These are phyloP conservation scores for Hyphopichia burtonii DNA, from an alignment of 1,139 yeast genomes.

Conservation along the genomic window DNA sequence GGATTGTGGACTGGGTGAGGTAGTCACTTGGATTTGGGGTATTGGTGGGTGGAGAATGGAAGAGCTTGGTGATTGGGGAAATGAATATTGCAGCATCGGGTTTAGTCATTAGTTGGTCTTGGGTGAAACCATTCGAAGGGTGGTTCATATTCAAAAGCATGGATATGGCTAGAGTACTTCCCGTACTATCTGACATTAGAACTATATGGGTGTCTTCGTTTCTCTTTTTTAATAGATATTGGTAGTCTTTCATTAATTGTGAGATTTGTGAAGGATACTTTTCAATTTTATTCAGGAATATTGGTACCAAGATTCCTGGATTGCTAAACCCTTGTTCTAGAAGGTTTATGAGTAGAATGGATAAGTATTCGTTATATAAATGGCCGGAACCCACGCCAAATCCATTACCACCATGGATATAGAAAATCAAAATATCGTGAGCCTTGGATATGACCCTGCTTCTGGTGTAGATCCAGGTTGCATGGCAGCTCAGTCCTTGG, in stretches of 20 bases:
- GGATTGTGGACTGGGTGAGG: conserved; percentile 48
- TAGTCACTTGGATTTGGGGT: conserved; percentile 47
- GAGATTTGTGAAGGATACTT: conserved; percentile 4
- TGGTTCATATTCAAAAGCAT: conserved; percentile 1
- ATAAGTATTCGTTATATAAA: conserved; percentile 13
- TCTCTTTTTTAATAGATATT: conserved; percentile 4
- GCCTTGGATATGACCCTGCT: conserved; percentile 6
- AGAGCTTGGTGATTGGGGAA: conserved; percentile 10
- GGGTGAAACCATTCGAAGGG: no score
- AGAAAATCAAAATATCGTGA: conserved; percentile 12
- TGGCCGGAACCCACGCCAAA: conserved; percentile 11
- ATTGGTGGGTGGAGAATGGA: background rate
- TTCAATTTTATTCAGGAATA: conserved; percentile 1
- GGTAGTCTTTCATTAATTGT: conserved; percentile 5
- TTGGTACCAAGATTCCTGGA: conserved; percentile 12
- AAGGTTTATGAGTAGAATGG: conserved; percentile 11
- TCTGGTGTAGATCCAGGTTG: conserved; percentile 10
- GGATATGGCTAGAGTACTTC: conserved; percentile 8
- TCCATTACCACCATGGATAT: conserved; percentile 12
- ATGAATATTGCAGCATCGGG: conserved; percentile 7
- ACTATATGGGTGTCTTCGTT: conserved; percentile 6
- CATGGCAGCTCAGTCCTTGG: conserved; percentile 3
- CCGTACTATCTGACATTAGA: conserved; percentile 13
- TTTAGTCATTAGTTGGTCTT: no score
- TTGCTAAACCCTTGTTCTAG: conserved; percentile 15